Evolutionary conservation across 768 basidiomycete species (phyloP), one percentile per base, ranked within the genome.

Genomic region (Boletus reticulatus): DNA sequence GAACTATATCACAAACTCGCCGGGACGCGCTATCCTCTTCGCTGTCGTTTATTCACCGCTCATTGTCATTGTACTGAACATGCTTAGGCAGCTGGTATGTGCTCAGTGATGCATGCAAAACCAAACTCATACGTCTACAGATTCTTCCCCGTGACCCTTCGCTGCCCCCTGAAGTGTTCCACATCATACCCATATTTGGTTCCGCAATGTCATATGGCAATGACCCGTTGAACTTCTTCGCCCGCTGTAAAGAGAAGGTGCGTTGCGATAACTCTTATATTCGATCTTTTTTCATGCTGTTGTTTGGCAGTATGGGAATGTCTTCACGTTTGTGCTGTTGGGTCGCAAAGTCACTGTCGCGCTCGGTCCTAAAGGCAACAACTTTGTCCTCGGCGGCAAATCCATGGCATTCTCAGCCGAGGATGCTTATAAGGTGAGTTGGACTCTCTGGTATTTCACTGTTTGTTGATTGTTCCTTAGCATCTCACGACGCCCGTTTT

Each of bases 321-420:
- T 98, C n/a, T 99, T 98, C 78, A 95, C 95, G 1, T 98, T 97
- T 74, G 78, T 94, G 41, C 75, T 99, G 9, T 74, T 98, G 52
- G 97, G 97, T 39, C 85, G 93, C 57, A 85, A 84, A 49, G 84
- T 98, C 61, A 98, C 96, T 3, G 94, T 95, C 49, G 87, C 92
- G 4, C 80, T 98, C 20, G 92, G 94, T 36, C 78, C 93, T 20
- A 90, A 89, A 70, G 97, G 97, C 20, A 96, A 90, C 73, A 94
- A 98, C 75, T 89, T 97, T 63, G 76, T 98, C 47, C 82, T 98
- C 20, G 96, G 97, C 52, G 97, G 97, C 24, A 97, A 94, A 76
- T 85, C 92, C 31, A 85, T 87, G 2, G 85, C 91, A 27, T 86
- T 99, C 58, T 95, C 90, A 43, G 97, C 97, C 1, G 97, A 99